A percentile compares a stretch with the other conserved stretches of the same genome.
Conservation (phyloP, 2,329 filamentous ascomycete species). For the Paracamarosporium sp. region DNA sequence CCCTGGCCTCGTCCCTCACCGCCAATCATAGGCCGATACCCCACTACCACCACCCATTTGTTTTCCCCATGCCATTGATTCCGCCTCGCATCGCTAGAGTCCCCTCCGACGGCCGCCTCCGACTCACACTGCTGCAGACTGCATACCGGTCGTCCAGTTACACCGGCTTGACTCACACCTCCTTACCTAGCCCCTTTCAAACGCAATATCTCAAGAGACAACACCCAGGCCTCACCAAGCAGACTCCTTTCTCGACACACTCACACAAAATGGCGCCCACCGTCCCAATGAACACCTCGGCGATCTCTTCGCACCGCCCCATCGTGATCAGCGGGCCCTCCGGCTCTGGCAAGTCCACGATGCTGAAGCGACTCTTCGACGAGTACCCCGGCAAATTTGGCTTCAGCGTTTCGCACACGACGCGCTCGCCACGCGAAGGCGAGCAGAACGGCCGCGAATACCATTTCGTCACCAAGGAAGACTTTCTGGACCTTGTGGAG, state of each 20-base stretch:
- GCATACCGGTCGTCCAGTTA: conserved; percentile 3
- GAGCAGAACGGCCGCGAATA: conserved; percentile 83
- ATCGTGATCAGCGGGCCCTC: conserved; percentile 82
- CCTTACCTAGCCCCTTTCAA: neutral
- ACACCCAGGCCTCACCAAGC: conserved; percentile 1
- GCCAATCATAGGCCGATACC: conserved; percentile 37
- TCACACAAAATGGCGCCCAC: conserved; percentile 32
- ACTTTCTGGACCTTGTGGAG: conserved; percentile 60
- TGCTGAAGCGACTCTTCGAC: conserved; percentile 74
- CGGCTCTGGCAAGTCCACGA: conserved; percentile 82
- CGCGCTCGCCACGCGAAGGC: conserved; percentile 74
- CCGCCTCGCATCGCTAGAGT: conserved; percentile 15
- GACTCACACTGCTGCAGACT: conserved; percentile 6
- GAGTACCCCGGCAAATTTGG: conserved; percentile 71
- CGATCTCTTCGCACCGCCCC: conserved; percentile 50
- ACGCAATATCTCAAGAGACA: conserved; percentile 8
- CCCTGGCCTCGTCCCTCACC: conserved; percentile 26
- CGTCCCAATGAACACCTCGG: conserved; percentile 24
- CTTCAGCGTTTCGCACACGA: conserved; percentile 73
- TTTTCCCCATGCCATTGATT: conserved; percentile 35
- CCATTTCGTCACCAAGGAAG: conserved; percentile 66
- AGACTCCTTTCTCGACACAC: conserved; percentile 9
- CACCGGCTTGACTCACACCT: conserved; percentile 9
- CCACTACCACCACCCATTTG: conserved; percentile 15
- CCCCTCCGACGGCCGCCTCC: neutral